Conservation (phyloP, 164 flowering plant genomes). For the Euptelea pleiosperma region DNA sequence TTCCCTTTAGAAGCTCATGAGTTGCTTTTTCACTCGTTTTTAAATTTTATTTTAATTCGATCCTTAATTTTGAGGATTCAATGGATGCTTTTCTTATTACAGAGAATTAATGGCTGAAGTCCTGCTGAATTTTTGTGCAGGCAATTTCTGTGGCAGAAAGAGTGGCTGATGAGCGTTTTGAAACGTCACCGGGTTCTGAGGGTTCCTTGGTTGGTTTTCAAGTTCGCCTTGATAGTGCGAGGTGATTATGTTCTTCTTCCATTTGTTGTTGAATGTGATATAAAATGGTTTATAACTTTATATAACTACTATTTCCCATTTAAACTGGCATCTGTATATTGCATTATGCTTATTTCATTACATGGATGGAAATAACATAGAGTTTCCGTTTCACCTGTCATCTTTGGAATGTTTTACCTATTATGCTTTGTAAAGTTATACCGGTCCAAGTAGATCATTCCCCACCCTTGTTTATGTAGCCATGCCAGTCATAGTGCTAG, state of each 20-base stretch:
- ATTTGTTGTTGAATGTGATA: too few species aligned
- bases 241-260: conserved; percentile 34
- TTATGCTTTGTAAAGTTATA: too few species aligned
- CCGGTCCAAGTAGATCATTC: too few species aligned
- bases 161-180: conserved; percentile 91
- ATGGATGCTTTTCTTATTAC: not conserved
- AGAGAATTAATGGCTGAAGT: not conserved
- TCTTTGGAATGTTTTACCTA: not conserved
- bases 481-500: too few species aligned
- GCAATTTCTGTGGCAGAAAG: conserved; percentile 96
- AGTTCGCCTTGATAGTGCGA: conserved; percentile 94
- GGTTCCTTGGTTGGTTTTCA: conserved; percentile 95
- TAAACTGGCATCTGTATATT: not conserved
- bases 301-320: not conserved
- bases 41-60: not conserved
- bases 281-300: too few species aligned
- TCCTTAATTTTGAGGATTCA: not conserved
- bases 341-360: not conserved
- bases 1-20: too few species aligned
- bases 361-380: not conserved
- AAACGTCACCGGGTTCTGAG: conserved; percentile 65
- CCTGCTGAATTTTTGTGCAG: conserved; percentile 25
- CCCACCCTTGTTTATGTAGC: too few species aligned
- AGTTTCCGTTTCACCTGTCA: not conserved
- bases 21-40: not conserved